Conservation (phyloP, 768 basidiomycete genomes). For the Mycena olivaceomarginata region DNA sequence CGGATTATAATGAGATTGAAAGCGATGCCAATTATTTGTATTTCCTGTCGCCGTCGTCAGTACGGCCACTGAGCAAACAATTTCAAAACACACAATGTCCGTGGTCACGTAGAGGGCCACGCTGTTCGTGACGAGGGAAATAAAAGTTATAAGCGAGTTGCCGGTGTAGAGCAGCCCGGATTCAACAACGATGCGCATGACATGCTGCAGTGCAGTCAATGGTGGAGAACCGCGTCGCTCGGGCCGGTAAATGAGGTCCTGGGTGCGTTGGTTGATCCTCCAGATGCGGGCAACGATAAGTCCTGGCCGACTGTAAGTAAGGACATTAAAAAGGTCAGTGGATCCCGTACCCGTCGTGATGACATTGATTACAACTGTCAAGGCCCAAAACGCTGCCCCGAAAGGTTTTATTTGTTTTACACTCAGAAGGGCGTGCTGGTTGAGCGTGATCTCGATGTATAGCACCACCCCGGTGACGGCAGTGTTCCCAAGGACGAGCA, state of each 20-base stretch:
- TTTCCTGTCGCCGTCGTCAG: conserved; percentile 5
- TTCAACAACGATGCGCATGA: conserved; percentile 22
- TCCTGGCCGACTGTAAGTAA: background rate
- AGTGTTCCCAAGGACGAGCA: conserved; percentile 11
- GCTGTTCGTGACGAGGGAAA: conserved; percentile 14
- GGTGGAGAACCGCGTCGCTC: background rate
- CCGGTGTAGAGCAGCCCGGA: conserved; percentile 29
- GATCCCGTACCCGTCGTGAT: conserved; percentile 13
- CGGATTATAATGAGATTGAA: conserved; percentile 38
- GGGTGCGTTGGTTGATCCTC: background rate
- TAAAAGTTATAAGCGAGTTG: background rate
- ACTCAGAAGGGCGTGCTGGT: background rate
- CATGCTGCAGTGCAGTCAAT: background rate
- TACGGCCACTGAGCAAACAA: no score
- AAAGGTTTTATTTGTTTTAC: background rate
- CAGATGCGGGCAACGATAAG: conserved; percentile 18
- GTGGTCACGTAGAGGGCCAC: background rate
- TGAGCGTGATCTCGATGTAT: conserved; percentile 7
- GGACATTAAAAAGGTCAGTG: background rate
- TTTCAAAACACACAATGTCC: background rate
- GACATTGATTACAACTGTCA: conserved; percentile 24
- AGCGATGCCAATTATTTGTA: conserved; percentile 27
- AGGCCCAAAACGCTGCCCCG: conserved; percentile 7
- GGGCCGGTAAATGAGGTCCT: background rate
- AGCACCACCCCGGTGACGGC: conserved; percentile 6